These are phyloP conservation scores for Raddia distichophylla DNA, from an alignment of 176 grass and related monocot genomes.

Conservation along the genomic window DNA sequence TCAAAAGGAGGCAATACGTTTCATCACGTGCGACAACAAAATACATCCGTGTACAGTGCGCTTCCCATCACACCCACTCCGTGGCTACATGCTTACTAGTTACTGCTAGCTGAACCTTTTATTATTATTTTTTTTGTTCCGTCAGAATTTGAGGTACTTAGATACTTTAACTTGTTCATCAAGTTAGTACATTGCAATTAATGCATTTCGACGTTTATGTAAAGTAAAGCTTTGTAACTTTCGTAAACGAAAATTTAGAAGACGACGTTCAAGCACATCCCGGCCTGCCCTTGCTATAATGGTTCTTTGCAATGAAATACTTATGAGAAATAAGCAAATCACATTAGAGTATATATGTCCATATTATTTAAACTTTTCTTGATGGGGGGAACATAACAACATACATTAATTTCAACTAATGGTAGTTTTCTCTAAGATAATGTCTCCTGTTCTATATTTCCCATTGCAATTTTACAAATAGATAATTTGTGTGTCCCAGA, in stretches of 20 bases:
- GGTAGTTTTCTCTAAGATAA: neutral
- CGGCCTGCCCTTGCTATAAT: neutral
- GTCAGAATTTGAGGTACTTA: neutral
- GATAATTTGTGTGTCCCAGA: neutral
- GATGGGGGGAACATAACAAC: neutral
- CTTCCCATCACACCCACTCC: neutral
- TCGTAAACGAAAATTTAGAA: no score
- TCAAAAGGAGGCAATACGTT: neutral
- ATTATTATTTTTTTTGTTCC: neutral
- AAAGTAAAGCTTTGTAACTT: no score
- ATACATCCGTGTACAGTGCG: no score
- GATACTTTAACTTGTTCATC: neutral
- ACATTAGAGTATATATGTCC: neutral
- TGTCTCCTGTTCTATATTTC: neutral
- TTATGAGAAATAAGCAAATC: neutral
- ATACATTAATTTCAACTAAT: neutral
- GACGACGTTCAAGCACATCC: neutral
- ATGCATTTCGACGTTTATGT: neutral
- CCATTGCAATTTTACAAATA: neutral
- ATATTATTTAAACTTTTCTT: no score
- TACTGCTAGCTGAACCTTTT: neutral
- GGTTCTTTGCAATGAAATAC: neutral
- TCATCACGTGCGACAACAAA: neutral
- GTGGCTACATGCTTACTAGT: neutral
- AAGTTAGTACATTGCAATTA: neutral